Evolutionary conservation across 306 rosid species (phyloP).

Genomic region (Cucurbita moschata): DNA sequence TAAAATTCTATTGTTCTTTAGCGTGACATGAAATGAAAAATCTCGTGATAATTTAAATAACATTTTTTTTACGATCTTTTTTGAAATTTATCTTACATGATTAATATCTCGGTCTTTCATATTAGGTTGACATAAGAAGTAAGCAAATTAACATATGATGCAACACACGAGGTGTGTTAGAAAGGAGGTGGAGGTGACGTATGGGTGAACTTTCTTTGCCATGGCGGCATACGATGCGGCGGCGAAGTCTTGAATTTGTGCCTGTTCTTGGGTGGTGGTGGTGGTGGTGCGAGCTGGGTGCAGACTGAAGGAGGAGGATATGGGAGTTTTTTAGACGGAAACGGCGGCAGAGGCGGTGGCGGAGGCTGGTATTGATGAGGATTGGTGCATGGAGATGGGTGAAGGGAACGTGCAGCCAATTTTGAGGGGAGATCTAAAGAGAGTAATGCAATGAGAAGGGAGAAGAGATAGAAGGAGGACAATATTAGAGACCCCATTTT

Average conservation of each 20-base stretch:
- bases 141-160: no score
- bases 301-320: no score
- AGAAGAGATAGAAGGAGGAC: background rate
- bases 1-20: no score
- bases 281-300: no score
- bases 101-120: no score
- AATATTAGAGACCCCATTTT: background rate
- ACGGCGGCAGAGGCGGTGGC: background rate
- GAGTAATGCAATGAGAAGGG: background rate
- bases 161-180: background rate
- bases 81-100: no score
- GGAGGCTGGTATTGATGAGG: no score
- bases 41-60: no score
- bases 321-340: no score
- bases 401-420: background rate
- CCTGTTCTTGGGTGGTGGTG: background rate
- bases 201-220: background rate
- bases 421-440: background rate
- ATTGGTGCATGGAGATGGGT: background rate
- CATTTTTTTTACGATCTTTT: no score
- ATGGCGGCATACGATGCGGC: background rate
- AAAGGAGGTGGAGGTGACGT: background rate
- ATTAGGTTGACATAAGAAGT: no score
- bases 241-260: background rate
- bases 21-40: no score